These are phyloP conservation scores for Pharus latifolius DNA, from an alignment of 176 grass and related monocot genomes.

Conservation along the genomic window DNA sequence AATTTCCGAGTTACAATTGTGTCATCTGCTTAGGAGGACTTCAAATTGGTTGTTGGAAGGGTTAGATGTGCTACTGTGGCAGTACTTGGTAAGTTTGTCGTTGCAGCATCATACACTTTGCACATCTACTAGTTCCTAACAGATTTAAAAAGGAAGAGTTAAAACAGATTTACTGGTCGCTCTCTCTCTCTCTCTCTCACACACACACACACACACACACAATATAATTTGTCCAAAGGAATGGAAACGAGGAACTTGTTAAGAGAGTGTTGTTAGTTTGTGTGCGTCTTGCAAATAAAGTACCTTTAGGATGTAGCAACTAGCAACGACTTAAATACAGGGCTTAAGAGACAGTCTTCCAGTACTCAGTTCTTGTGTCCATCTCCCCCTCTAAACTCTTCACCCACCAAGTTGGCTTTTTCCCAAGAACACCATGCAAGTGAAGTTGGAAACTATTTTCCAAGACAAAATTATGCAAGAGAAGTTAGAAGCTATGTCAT, in stretches of 20 bases:
- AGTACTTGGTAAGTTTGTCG: too few species aligned
- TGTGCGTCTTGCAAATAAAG: background rate
- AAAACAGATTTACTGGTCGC: too few species aligned
- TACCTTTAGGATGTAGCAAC: background rate
- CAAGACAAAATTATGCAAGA: background rate
- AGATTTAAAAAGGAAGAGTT: too few species aligned
- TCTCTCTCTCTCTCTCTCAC: too few species aligned
- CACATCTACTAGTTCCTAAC: too few species aligned
- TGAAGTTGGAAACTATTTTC: background rate
- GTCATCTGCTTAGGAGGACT: too few species aligned
- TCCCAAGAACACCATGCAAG: constrained; percentile 1
- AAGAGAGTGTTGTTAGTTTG: background rate
- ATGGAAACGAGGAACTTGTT: background rate
- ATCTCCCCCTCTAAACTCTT: background rate
- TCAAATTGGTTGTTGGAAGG: too few species aligned
- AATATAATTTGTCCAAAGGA: too few species aligned
- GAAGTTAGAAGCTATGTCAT: background rate
- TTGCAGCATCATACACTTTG: too few species aligned
- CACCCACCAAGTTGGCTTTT: background rate
- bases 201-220: too few species aligned
- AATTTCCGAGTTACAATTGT: background rate
- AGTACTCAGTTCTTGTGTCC: background rate
- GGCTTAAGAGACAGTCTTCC: too few species aligned
- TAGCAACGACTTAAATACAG: background rate
- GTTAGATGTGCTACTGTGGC: too few species aligned